Percentiles rank a stretch among this genome's conserved stretches.
Evolutionary conservation across 805 yeast genomes (phyloP).

Genomic region (Ogataea trehalophila): DNA sequence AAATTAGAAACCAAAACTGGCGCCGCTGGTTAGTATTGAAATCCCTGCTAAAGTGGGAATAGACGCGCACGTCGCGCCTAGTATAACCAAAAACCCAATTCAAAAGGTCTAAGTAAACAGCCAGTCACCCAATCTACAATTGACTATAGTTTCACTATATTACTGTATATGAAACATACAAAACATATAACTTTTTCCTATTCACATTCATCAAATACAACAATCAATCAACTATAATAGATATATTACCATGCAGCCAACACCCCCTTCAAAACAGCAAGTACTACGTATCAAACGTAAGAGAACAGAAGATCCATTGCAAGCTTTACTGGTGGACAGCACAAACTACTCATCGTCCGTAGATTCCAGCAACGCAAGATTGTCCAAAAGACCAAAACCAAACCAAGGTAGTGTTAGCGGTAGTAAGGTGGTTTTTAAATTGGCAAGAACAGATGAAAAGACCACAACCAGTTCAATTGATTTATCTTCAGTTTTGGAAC

Average conservation of each 20-base stretch:
- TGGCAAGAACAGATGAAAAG: constrained; percentile 43
- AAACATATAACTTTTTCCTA: too few species aligned
- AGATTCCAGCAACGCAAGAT: constrained; percentile 12
- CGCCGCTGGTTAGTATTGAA: too few species aligned
- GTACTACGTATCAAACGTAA: constrained; percentile 81
- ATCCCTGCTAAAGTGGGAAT: too few species aligned
- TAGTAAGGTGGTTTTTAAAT: constrained; percentile 35
- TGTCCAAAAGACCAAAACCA: constrained; percentile 35
- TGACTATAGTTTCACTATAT: too few species aligned
- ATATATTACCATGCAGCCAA: not conserved
- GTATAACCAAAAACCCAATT: too few species aligned
- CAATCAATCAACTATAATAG: not conserved
- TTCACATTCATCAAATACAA: too few species aligned
- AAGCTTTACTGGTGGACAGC: constrained; percentile 58
- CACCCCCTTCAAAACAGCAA: constrained; percentile 39
- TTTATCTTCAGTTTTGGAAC: constrained; percentile 17
- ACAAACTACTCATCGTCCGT: too few species aligned
- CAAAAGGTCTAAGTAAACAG: too few species aligned
- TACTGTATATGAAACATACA: too few species aligned
- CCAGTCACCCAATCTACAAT: too few species aligned
- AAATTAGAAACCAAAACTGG: too few species aligned
- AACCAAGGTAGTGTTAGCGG: not conserved
- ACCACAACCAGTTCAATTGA: constrained; percentile 11
- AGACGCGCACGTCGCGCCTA: too few species aligned
- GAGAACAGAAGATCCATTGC: constrained; percentile 82